phyloP scores from a whole-genome alignment of 257 asterid genomes.

The Solanum phureja region DNA sequence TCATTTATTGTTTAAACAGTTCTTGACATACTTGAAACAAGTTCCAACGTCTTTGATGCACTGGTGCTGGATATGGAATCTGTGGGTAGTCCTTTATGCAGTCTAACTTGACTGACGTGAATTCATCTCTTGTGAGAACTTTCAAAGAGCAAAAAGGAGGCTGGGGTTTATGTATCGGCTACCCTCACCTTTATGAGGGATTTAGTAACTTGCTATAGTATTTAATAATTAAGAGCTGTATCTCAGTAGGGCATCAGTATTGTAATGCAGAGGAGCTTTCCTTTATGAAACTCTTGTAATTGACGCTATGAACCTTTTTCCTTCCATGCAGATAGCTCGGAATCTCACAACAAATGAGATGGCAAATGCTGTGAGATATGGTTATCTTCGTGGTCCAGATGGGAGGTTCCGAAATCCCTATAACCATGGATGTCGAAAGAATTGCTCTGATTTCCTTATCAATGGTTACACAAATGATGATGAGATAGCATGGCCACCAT shows the following conservation, averaged over 20 bases:
- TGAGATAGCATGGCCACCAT: conserved; percentile 92
- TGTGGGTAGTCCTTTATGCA: background rate
- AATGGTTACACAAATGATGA: conserved; percentile 71
- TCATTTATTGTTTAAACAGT: background rate
- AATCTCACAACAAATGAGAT: conserved; percentile 86
- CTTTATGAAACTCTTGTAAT: background rate
- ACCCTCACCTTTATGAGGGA: background rate
- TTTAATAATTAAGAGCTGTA: background rate
- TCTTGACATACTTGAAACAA: background rate
- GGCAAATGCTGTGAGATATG: conserved; percentile 76
- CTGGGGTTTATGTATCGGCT: background rate
- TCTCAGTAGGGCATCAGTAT: background rate
- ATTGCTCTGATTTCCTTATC: conserved; percentile 73
- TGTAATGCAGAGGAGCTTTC: background rate
- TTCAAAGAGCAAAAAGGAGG: background rate
- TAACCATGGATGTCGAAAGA: conserved; percentile 85
- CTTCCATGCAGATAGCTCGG: conserved; percentile 56
- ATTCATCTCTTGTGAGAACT: background rate
- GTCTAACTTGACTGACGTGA: background rate
- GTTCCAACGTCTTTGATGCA: background rate
- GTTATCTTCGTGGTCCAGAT: conserved; percentile 87
- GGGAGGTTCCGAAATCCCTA: conserved; percentile 89
- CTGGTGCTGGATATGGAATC: background rate
- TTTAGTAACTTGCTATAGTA: background rate
- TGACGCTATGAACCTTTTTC: background rate